Percentiles rank a stretch among this genome's conserved stretches.
phyloP scores from a whole-genome alignment of 805 yeast genomes.

The Lipomyces yamadae region DNA sequence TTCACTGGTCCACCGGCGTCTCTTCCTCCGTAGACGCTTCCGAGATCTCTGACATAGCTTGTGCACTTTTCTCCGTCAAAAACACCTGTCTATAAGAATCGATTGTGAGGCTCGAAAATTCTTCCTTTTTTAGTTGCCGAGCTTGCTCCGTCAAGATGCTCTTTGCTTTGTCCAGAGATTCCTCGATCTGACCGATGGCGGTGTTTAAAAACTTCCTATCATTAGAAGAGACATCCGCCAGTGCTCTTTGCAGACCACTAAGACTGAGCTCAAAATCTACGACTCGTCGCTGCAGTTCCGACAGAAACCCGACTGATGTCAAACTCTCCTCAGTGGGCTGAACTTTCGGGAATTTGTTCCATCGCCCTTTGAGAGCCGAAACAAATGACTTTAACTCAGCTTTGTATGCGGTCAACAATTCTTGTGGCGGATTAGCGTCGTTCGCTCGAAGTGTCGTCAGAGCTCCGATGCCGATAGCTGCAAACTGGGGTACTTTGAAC shows the following conservation, averaged over 20 bases:
- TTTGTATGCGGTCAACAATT: neutral
- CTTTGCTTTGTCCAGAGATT: neutral
- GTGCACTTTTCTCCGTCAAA: neutral
- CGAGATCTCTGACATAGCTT: neutral
- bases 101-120: slow-evolving; percentile 17
- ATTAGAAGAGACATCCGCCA: neutral
- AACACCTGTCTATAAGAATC: slow-evolving; percentile 7
- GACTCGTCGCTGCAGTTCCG: slow-evolving; percentile 8
- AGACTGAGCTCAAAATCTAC: slow-evolving; percentile 13
- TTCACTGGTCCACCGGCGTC: slow-evolving; percentile 1
- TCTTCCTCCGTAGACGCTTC: slow-evolving; percentile 7
- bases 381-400: neutral
- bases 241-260: neutral
- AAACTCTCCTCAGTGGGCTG: neutral
- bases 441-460: slow-evolving; percentile 6
- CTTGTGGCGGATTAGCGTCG: slow-evolving; percentile 2
- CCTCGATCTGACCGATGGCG: neutral
- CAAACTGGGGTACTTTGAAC: slow-evolving; percentile 1
- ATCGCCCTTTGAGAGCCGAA: neutral
- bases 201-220: neutral
- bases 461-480: slow-evolving; percentile 4
- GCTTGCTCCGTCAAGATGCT: slow-evolving; percentile 10
- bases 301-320: neutral
- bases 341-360: slow-evolving; percentile 4
- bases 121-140: neutral